Conservation (phyloP, 2,329 filamentous ascomycete genomes). For the Fusarium marasasianum region DNA sequence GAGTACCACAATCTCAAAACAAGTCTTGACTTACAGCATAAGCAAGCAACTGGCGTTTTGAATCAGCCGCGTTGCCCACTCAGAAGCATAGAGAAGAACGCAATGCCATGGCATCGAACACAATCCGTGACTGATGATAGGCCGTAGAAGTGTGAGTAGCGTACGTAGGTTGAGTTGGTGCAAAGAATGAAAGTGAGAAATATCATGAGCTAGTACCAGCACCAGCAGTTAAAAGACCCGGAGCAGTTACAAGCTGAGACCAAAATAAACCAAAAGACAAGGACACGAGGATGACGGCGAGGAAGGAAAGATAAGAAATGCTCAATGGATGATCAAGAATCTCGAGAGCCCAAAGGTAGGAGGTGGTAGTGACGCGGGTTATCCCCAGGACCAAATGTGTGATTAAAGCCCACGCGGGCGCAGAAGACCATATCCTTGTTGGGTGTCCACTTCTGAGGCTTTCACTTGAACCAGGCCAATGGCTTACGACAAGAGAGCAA, state of each 20-base stretch:
- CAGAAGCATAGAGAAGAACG: constrained; percentile 21
- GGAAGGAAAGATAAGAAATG: constrained; percentile 29
- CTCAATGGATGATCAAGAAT: constrained; percentile 21
- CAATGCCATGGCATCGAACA: constrained; percentile 35
- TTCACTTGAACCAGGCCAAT: constrained; percentile 36
- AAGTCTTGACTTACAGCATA: constrained; percentile 35
- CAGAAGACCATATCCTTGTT: constrained; percentile 36
- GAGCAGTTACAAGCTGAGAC: constrained; percentile 30
- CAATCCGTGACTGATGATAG: constrained; percentile 13
- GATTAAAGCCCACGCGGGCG: constrained; percentile 42
- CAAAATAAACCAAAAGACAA: constrained; percentile 27
- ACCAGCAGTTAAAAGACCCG: constrained; percentile 30
- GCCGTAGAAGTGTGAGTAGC: constrained; percentile 9
- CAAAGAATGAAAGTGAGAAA: constrained; percentile 11
- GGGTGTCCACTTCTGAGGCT: constrained; percentile 38
- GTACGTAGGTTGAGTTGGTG: not conserved
- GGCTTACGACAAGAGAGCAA: constrained; percentile 28
- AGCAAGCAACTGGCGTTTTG: constrained; percentile 20
- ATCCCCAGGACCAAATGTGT: constrained; percentile 29
- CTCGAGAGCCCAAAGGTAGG: constrained; percentile 30
- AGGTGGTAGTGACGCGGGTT: constrained; percentile 30
- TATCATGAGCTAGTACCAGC: constrained; percentile 37
- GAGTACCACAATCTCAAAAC: constrained; percentile 13
- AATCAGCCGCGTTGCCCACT: constrained; percentile 27
- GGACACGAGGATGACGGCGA: constrained; percentile 6